Conservation (phyloP, 345 rosid species). For the Eucalyptus tenuipes region DNA sequence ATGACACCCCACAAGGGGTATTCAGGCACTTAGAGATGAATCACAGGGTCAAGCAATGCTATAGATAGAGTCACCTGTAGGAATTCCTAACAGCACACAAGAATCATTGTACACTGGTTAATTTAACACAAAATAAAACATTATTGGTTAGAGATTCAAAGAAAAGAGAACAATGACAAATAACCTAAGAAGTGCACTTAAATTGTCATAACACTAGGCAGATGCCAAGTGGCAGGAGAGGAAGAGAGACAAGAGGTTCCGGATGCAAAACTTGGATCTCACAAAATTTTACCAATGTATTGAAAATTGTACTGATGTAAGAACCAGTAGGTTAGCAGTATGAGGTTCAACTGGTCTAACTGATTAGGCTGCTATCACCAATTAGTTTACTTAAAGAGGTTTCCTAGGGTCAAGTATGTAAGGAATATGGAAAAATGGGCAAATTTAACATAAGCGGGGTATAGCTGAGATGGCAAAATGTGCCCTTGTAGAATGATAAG, state of each 20-base stretch:
- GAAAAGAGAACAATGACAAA: background rate
- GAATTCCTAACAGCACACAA: background rate
- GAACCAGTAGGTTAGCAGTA: background rate
- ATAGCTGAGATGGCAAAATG: background rate
- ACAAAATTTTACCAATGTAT: background rate
- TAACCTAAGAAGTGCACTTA: background rate
- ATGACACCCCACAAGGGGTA: background rate
- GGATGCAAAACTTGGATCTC: background rate
- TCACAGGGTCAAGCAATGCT: background rate
- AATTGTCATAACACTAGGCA: background rate
- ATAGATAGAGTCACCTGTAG: background rate
- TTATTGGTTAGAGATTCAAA: background rate
- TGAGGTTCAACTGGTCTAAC: background rate
- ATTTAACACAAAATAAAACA: background rate
- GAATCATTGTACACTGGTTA: background rate
- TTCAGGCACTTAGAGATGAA: background rate
- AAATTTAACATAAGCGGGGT: background rate
- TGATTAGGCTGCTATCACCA: background rate
- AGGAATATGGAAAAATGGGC: background rate
- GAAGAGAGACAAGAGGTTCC: background rate
- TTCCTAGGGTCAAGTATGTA: background rate
- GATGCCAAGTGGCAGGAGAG: background rate
- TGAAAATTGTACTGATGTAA: background rate
- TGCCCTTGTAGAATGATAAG: background rate
- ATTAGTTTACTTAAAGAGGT: background rate